Evolutionary conservation across 306 rosid genomes (phyloP).

Genomic region (Sophora flavescens): DNA sequence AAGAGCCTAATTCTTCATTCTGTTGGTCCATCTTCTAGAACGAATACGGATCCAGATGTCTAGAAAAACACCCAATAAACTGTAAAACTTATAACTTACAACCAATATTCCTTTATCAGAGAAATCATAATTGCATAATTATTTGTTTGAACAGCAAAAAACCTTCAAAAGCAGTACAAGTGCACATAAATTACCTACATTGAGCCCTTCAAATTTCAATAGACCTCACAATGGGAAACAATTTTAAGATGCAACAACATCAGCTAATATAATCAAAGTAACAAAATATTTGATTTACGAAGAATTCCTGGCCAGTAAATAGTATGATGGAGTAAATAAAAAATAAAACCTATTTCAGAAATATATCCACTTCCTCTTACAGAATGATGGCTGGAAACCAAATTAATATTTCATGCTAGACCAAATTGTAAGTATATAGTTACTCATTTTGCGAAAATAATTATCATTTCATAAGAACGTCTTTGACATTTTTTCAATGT

Average conservation of each 20-base stretch:
- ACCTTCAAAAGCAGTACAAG: neutral
- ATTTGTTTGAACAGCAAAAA: constrained; percentile 7
- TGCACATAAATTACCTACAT: neutral
- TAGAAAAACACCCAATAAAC: constrained; percentile 41
- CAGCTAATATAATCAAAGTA: neutral
- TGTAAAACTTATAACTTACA: neutral
- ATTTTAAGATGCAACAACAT: neutral
- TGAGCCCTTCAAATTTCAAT: neutral
- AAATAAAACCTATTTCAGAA: neutral
- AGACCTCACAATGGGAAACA: neutral
- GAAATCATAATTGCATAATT: neutral
- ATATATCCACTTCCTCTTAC: too few relatives aligned
- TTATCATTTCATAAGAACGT: neutral
- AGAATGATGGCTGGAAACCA: too few relatives aligned
- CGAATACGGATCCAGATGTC: constrained; percentile 5
- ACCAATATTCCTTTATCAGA: neutral
- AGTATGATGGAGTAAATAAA: neutral
- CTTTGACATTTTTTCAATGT: neutral
- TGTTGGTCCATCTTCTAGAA: constrained; percentile 59
- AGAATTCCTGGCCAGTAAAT: neutral
- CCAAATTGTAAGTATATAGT: too few relatives aligned
- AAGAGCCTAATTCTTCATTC: constrained; percentile 44
- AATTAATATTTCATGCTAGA: too few relatives aligned
- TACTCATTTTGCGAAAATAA: neutral
- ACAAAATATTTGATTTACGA: neutral